A percentile compares a stretch with the other conserved stretches of the same genome.
These are phyloP conservation scores for Cytidiella melzeri DNA, from an alignment of 768 basidiomycete species.

Conservation along the genomic window DNA sequence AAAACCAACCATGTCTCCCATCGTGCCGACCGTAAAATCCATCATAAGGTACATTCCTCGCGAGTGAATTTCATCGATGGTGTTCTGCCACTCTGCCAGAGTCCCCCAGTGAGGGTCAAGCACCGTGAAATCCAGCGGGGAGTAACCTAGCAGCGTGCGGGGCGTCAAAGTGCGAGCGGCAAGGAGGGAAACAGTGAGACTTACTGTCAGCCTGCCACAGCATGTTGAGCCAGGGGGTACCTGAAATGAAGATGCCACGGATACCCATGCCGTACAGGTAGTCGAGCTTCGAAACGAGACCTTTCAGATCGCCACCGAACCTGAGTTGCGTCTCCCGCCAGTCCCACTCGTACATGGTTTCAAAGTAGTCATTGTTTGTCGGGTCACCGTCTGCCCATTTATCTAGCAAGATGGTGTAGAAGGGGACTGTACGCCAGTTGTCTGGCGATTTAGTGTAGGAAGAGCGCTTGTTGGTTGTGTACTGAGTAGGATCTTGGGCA, in stretches of 20 bases:
- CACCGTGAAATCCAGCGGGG: constrained; percentile 85
- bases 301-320: constrained; percentile 84
- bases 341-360: constrained; percentile 75
- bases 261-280: constrained; percentile 90
- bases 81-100: constrained; percentile 67
- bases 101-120: constrained; percentile 93
- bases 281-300: constrained; percentile 68
- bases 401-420: constrained; percentile 81
- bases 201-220: constrained; percentile 94
- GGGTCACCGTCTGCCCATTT: constrained; percentile 95
- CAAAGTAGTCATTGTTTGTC: constrained; percentile 85
- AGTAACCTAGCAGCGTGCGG: constrained; percentile 59
- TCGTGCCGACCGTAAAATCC: constrained; percentile 93
- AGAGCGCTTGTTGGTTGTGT: constrained; percentile 49
- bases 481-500: constrained; percentile 61
- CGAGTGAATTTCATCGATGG: constrained; percentile 73
- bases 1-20: constrained; percentile 84
- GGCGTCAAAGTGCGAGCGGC: constrained; percentile 7
- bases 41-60: constrained; percentile 88
- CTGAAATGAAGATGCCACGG: constrained; percentile 81
- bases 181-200: constrained; percentile 26
- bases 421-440: constrained; percentile 82
- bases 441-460: constrained; percentile 73
- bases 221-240: constrained; percentile 92
- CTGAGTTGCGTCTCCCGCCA: constrained; percentile 86